Base-by-base conservation (phyloP, 1,284 basidiomycete species). In the Ceratobasidium sp. region DNA sequence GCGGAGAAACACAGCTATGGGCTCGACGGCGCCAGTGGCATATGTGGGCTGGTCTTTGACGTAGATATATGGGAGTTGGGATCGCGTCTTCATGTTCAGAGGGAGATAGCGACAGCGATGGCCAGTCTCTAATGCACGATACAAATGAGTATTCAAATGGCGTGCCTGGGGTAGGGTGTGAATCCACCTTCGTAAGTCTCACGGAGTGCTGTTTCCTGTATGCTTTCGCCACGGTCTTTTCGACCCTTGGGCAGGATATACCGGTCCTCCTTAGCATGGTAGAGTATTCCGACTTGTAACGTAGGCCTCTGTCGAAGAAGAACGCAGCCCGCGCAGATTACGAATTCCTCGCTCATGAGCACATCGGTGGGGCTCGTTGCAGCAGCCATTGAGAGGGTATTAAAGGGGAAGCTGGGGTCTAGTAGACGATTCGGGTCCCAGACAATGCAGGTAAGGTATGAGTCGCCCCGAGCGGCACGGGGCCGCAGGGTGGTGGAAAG, bases 201-300 rank as follows among this genome's bases (percentile, higher is more conserved):
- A 21, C 87, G 82, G 9, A 85, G 75, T 0, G 86, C 86, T 0
- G 86, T 81, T 54, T 83, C 81, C 9, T 86, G 78, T 9, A 80
- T 80, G 18, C 36, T 62, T 76, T 88, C 87, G 9, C 83, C 84
- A 54, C 80, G 78, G 76, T 88, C 86, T 75, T 88, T 88, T 33
- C 86, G 82, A 9, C 86, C 87, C 71, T 87, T 88, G 28, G 86
- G 85, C 14, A 88, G 83, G 5, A 86, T 76, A 82, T 83, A 86
- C 71, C 83, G 77, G 49, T 83, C 73, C 44, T 74, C 75, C 11
- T 72, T 74, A 40, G 56, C 46, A 30, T 77, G 76, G 33, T 74
- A 73, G 16, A 77, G 70, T 46, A 77, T 73, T 42, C 77, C 77
- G 51, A 77, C 73, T 60, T 76, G 63, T 23, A 70, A 46, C 14